A percentile compares a stretch with the other conserved stretches of the same genome.
These are phyloP conservation scores for Calonectria multiphialidica DNA, from an alignment of 2,329 filamentous ascomycete species.

Conservation along the genomic window DNA sequence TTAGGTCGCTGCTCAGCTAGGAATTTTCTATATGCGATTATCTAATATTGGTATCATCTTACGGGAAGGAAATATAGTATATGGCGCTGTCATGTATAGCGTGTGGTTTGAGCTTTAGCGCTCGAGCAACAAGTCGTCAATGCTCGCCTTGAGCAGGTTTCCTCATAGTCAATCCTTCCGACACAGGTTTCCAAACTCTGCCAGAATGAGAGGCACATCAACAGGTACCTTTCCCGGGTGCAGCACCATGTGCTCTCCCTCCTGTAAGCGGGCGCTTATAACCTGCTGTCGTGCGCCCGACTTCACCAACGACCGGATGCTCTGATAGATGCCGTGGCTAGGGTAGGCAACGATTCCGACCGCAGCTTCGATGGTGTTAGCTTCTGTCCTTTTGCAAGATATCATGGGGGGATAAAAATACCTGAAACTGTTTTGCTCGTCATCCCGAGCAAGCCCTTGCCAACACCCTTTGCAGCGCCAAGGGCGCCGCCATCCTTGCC, in stretches of 20 bases:
- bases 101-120: background rate
- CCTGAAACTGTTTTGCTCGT: constrained; percentile 29
- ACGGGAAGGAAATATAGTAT: background rate
- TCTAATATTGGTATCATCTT: background rate
- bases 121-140: background rate
- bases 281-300: constrained; percentile 19
- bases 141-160: background rate
- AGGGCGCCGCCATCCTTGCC: constrained; percentile 23
- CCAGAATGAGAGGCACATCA: constrained; percentile 15
- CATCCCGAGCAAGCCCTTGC: constrained; percentile 30
- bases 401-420: background rate
- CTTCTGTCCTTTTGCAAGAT: background rate
- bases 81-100: background rate
- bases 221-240: background rate
- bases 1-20: background rate
- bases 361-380: constrained; percentile 18
- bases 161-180: constrained; percentile 10
- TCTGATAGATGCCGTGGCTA: constrained; percentile 34
- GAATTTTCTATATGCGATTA: constrained; percentile 7
- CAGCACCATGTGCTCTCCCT: constrained; percentile 10
- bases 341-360: constrained; percentile 31
- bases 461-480: constrained; percentile 21
- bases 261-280: constrained; percentile 27
- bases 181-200: constrained; percentile 23
- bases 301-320: constrained; percentile 23